These are phyloP conservation scores for Penicillium aurantiogriseum DNA, from an alignment of 2,329 filamentous ascomycete genomes.

Conservation along the genomic window DNA sequence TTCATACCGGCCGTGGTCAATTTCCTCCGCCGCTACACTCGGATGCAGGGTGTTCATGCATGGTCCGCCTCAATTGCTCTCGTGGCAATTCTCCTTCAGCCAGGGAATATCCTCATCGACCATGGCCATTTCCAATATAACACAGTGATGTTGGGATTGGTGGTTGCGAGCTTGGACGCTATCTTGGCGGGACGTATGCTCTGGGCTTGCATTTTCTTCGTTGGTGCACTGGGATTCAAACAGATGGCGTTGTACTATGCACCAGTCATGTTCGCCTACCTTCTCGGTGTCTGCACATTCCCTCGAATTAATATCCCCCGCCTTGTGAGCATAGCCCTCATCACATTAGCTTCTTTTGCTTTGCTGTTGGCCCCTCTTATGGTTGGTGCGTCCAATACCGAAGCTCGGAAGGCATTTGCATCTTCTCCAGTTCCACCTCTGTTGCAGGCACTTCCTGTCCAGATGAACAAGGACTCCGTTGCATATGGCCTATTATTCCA, in stretches of 20 bases:
- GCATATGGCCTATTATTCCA: slow-evolving; percentile 77
- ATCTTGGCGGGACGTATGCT: slow-evolving; percentile 80
- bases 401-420: slow-evolving; percentile 61
- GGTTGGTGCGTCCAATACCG: slow-evolving; percentile 67
- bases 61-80: slow-evolving; percentile 86
- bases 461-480: slow-evolving; percentile 62
- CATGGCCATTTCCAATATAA: slow-evolving; percentile 98
- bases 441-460: slow-evolving; percentile 56
- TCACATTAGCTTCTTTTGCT: slow-evolving; percentile 71
- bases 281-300: slow-evolving; percentile 81
- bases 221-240: slow-evolving; percentile 92
- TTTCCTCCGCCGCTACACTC: slow-evolving; percentile 78
- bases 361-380: slow-evolving; percentile 74
- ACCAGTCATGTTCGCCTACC: slow-evolving; percentile 85
- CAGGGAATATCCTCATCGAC: slow-evolving; percentile 84
- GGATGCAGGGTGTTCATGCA: slow-evolving; percentile 70
- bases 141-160: slow-evolving; percentile 93
- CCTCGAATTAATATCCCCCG: slow-evolving; percentile 67
- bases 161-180: slow-evolving; percentile 82
- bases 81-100: slow-evolving; percentile 88
- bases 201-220: slow-evolving; percentile 92
- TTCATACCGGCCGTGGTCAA: slow-evolving; percentile 84
- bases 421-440: slow-evolving; percentile 63
- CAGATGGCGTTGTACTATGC: slow-evolving; percentile 99
- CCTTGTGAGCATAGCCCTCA: slow-evolving; percentile 70